These are phyloP conservation scores for Larix sibirica DNA, from an alignment of 83 land plant species.

Conservation along the genomic window DNA sequence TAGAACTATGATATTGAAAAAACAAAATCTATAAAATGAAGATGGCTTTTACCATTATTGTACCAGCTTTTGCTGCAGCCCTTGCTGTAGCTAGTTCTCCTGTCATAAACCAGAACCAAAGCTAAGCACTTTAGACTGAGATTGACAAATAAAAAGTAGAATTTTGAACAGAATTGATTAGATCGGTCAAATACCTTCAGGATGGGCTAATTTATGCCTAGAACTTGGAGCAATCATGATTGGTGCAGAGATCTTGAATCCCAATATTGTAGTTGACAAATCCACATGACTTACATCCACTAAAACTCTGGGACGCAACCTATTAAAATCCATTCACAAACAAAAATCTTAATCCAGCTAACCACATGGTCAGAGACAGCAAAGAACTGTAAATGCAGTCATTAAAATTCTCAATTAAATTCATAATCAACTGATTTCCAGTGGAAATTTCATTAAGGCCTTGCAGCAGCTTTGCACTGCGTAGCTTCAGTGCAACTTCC, in stretches of 20 bases:
- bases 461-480: neutral
- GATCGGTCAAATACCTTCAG: constrained; percentile 29
- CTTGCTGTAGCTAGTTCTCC: constrained; percentile 87
- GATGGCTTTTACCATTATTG: constrained; percentile 50
- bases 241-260: constrained; percentile 51
- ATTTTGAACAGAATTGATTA: neutral
- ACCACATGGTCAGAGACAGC: neutral
- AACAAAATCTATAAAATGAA: neutral
- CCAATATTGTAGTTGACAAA: constrained; percentile 32
- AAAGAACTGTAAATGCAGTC: neutral
- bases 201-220: constrained; percentile 50
- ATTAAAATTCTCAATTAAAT: neutral
- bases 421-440: no score
- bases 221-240: constrained; percentile 62
- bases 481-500: neutral
- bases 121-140: neutral
- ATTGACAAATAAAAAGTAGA: neutral
- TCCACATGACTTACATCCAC: constrained; percentile 46
- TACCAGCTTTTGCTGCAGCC: constrained; percentile 25
- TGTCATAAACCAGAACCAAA: constrained; percentile 21
- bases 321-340: constrained; percentile 8
- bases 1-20: no score
- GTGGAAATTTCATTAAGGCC: neutral
- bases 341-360: neutral
- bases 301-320: constrained; percentile 48